Base-by-base conservation (phyloP, 23 red algal species). In the Agarophyton chilense region DNA sequence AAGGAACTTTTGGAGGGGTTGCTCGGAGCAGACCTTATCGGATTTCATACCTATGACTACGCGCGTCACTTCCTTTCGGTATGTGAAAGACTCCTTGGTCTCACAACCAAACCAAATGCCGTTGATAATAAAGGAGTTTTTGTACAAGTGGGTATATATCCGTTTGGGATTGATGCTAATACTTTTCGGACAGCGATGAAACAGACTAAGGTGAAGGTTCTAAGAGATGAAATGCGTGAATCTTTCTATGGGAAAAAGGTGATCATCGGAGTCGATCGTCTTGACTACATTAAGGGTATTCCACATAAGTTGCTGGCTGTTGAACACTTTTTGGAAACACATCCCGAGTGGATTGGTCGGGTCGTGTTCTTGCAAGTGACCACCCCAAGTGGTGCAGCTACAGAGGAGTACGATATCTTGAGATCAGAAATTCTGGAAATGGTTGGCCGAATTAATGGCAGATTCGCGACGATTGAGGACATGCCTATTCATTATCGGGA, bases 11-110 rank as follows among this genome's bases (percentile, higher is more conserved):
- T 98, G 72, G 95, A 98, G 76, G 95, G 95, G 14, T 64, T 98
- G 19, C 89, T 98, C 3, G 95, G 90, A 6, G 88, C 95, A 14
- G 95, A 98, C 72, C 71, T 98, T 8, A 82, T 98, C 41, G 95
- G 95, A 45, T 98, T 98, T 62, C 95, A 98, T 57, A 94, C 95
- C 26, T 98, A 94, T 47, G 95, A 98, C 64, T 98, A 98, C 67
- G 95, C 95, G 31, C 75, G 95, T 8, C 95, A 98, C 61, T 98
- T 98, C 56, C 58, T 98, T 39, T 81, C 80, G 26, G 95, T 87
- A 32, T 98, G 95, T 66, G 89, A 88, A 47, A 82, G 95, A 43
- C 36, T 94, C 12, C 62, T 98, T 32, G 95, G 95, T 18, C 77
- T 98, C 25, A 68, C 83, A 36, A 83, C 68, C 58, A 73, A 93